Base-by-base conservation (phyloP, 192 early-diverging fungal species). In the Coemansia sp. region DNA sequence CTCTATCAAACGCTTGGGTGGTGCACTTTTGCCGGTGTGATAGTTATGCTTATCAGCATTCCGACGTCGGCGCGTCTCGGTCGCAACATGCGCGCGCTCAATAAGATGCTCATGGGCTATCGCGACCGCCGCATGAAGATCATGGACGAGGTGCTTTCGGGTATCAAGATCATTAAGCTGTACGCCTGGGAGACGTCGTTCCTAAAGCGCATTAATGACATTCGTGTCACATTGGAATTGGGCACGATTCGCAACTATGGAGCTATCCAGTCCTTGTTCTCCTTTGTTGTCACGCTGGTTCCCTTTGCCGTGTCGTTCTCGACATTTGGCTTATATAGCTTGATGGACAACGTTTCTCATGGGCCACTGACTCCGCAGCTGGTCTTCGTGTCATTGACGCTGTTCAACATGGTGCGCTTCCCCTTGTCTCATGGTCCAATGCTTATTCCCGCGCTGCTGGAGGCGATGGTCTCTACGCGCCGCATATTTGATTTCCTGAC, bases 11-110 rank as follows among this genome's bases (percentile, higher is more conserved):
- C 94, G 9, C 90, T 98, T 65, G 93, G 96, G 0, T 89, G 89
- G 66, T 88, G 91, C 57, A 88, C 92, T 57, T 94, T 93, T 85
- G 95, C 91, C 43, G 97, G 97, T 64, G 92, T 98, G 1, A 75
- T 82, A 10, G 75, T 94, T 33, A 94, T 97, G 91, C 66, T 97
- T 42, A 62, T 96, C 40, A 92, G 90, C 77, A 93, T 96, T 64
- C 97, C 97, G 2, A 68, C 94, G 41, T 96, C 97, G 69, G 90
- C 90, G 5, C 71, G 77, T 13, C 63, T 96, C 33, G 92, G 91
- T 29, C 88, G 86, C 20, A 86, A 70, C 49, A 91, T 93, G 85
- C 90, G 92, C n/a, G 87, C 66, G 22, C 80, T 93, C 33, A 94
- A 95, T 75, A 95, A 94, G 78, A 77, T 81, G 34, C 92, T 96